A percentile compares a stretch with the other conserved stretches of the same genome.
These are phyloP conservation scores for Excoecaria cochinchinensis DNA, from an alignment of 345 rosid genomes.

Conservation along the genomic window DNA sequence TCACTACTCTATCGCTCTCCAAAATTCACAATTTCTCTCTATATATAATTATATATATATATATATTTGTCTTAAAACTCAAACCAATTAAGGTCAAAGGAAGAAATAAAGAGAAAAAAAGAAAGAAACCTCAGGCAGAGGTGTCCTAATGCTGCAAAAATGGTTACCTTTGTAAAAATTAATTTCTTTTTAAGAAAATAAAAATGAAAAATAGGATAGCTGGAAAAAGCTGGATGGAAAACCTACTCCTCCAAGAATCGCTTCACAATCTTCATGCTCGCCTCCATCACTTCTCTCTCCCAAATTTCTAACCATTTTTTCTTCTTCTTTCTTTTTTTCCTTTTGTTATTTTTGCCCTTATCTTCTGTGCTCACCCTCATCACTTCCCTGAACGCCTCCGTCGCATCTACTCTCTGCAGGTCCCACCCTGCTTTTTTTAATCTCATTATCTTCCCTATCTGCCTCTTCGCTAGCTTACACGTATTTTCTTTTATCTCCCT, in stretches of 20 bases:
- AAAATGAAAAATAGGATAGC: slow-evolving; percentile 6
- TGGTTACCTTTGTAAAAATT: background rate
- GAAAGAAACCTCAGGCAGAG: background rate
- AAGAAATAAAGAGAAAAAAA: background rate
- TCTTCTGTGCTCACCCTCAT: slow-evolving; percentile 11
- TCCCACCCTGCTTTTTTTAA: slow-evolving; percentile 69
- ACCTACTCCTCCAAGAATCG: slow-evolving; percentile 70
- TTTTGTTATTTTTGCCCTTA: background rate
- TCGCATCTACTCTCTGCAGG: slow-evolving; percentile 69
- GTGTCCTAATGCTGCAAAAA: slow-evolving; percentile 20
- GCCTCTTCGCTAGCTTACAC: slow-evolving; percentile 70
- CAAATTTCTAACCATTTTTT: slow-evolving; percentile 47
- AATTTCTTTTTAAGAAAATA: background rate
- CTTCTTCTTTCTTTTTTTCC: slow-evolving; percentile 16
- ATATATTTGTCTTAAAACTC: background rate
- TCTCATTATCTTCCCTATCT: slow-evolving; percentile 60
- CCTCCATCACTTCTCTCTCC: slow-evolving; percentile 58
- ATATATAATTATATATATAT: background rate
- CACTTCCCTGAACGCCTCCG: slow-evolving; percentile 47
- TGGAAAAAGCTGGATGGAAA: slow-evolving; percentile 39
- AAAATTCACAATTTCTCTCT: background rate
- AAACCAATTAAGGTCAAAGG: background rate
- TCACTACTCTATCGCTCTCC: background rate
- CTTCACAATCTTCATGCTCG: slow-evolving; percentile 70
- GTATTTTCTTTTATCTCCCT: slow-evolving; percentile 76